Evolutionary conservation across 148 eudicot genomes (phyloP).

Genomic region (Cornus kousa): DNA sequence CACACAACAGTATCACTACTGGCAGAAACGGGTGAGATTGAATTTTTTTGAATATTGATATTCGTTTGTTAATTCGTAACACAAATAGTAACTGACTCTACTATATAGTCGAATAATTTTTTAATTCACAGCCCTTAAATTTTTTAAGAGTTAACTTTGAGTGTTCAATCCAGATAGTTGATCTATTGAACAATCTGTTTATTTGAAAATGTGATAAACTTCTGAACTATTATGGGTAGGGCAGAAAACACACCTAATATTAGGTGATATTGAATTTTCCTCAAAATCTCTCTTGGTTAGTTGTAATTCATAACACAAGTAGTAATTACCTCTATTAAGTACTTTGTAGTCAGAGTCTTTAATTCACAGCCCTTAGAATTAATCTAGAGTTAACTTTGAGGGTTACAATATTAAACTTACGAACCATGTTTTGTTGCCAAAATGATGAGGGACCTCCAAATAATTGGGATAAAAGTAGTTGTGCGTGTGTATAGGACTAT

Average conservation of each 20-base stretch:
- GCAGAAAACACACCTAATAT: too few species aligned
- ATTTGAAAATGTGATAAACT: background rate
- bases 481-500: background rate
- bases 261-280: too few species aligned
- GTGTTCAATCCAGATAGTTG: too few species aligned
- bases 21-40: constrained; percentile 84
- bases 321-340: too few species aligned
- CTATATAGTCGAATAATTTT: background rate
- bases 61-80: background rate
- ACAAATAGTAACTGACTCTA: background rate
- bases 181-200: background rate
- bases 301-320: too few species aligned
- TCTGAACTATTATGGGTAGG: background rate
- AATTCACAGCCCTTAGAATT: too few species aligned
- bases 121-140: background rate
- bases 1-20: constrained; percentile 95
- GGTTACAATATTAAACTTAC: too few species aligned
- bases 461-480: too few species aligned
- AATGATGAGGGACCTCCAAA: too few species aligned
- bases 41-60: background rate
- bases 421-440: background rate
- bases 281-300: too few species aligned
- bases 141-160: background rate
- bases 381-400: too few species aligned
- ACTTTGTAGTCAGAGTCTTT: too few species aligned